A percentile compares a stretch with the other conserved stretches of the same genome.
Evolutionary conservation across 1,284 basidiomycete genomes (phyloP).

Genomic region (Clitocybe nebularis): DNA sequence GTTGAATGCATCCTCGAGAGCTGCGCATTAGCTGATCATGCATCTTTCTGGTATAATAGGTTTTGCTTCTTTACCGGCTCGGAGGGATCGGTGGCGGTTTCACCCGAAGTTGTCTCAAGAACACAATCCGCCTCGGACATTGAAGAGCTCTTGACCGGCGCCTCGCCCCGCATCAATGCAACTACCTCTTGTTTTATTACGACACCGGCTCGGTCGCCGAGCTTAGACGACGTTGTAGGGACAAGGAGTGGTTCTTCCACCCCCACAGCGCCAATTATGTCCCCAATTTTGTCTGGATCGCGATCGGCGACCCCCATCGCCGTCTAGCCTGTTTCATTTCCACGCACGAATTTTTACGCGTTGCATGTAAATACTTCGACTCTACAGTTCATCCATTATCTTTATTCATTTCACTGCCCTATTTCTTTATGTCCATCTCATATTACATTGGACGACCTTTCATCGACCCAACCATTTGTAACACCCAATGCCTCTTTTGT

Average conservation of each 20-base stretch:
- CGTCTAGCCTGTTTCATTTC: conserved; percentile 1
- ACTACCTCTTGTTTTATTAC: conserved; percentile 10
- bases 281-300: conserved; percentile 1
- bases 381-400: conserved; percentile 1
- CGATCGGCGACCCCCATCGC: conserved; percentile 2
- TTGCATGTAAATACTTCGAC: not conserved
- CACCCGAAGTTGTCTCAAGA: conserved; percentile 36
- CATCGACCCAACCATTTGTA: not conserved
- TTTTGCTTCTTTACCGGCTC: conserved; percentile 76
- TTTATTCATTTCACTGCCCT: conserved; percentile 6
- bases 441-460: not conserved
- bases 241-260: conserved; percentile 27
- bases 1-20: conserved; percentile 22
- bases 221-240: conserved; percentile 23
- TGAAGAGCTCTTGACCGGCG: conserved; percentile 39
- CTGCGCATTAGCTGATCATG: conserved; percentile 4
- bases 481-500: not conserved
- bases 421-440: not conserved
- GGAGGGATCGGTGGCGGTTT: conserved; percentile 17
- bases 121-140: conserved; percentile 55
- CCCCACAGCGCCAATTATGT: conserved; percentile 18
- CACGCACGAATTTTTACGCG: not conserved
- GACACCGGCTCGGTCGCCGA: conserved; percentile 23
- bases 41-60: conserved; percentile 32
- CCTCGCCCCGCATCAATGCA: conserved; percentile 21